phyloP scores from a whole-genome alignment of 2,329 filamentous ascomycete genomes.

The Phyllosticta citribraziliensis region DNA sequence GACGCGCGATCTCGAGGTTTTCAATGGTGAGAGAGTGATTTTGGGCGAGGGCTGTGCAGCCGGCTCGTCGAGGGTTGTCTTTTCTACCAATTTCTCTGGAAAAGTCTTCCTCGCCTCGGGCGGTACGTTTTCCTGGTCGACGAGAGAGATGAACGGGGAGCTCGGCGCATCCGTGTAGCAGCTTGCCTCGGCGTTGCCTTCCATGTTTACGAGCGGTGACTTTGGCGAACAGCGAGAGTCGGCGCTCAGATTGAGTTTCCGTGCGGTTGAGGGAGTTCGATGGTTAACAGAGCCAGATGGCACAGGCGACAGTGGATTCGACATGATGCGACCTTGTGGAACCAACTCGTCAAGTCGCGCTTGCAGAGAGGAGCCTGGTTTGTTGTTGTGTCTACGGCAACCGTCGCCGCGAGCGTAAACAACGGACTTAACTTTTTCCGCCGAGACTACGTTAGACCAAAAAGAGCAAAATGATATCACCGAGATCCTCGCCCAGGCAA shows the following conservation, averaged over 20 bases:
- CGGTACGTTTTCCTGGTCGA: constrained; percentile 31
- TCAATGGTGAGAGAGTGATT: constrained; percentile 21
- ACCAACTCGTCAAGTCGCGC: neutral
- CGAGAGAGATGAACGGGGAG: constrained; percentile 39
- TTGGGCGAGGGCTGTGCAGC: constrained; percentile 24
- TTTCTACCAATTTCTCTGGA: neutral
- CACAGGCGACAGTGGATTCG: constrained; percentile 5
- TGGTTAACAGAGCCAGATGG: constrained; percentile 1
- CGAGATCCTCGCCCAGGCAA: neutral
- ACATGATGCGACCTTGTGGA: neutral
- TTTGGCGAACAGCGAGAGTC: constrained; percentile 3
- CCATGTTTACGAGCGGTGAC: constrained; percentile 7
- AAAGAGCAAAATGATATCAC: neutral
- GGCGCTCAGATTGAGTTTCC: neutral
- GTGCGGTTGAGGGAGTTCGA: constrained; percentile 5
- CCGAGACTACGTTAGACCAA: neutral
- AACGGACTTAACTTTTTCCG: constrained; percentile 6
- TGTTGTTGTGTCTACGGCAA: constrained; percentile 3
- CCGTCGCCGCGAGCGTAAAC: constrained; percentile 1
- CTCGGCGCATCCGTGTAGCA: constrained; percentile 35
- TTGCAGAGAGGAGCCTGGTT: neutral
- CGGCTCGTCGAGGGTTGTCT: constrained; percentile 14
- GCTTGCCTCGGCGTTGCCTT: constrained; percentile 25
- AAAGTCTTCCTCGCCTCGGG: constrained; percentile 10
- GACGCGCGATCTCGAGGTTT: constrained; percentile 17